Base-by-base conservation (phyloP, 2,329 filamentous ascomycete species). In the Monilinia aucupariae region DNA sequence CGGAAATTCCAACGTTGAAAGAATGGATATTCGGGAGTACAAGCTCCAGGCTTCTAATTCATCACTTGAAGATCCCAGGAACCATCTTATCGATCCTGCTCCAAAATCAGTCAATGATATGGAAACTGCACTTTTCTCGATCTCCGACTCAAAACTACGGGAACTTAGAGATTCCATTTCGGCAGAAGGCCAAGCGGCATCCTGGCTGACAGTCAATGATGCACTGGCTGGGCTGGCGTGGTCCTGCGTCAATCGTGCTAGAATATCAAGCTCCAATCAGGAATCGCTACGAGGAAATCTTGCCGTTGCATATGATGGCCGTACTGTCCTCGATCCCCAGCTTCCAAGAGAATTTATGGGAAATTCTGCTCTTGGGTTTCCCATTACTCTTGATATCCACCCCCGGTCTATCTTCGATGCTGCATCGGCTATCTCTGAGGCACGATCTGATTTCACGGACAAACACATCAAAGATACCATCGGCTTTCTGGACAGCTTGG, bases 361-460 rank as follows among this genome's bases (percentile, higher is more conserved):
- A 17, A 61, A 61, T 47, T 39, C 37, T 13, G 20, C 58, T 10
- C 20, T 51, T 2, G 48, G 22, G 4, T 60, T 53, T 22, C 58
- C 58, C 10, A 34, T 60, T 13, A 60, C 58, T 32, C 48, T 60
- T 39, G 48, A 60, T 53, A 60, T 60, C 17, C 58, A 60, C 22
- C 58, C 45, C 1, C n/a, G 2, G 9, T 60, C 37, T 22, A 15
- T 53, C 4, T 53, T 41, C 43, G 58, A 53, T 25, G 48, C 48
- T 10, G 58, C 48, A 25, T 22, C 45, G 52, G 37, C 45, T 22
- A 60, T 60, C 17, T 60, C 58, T 13, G 27, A 60, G 27, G 37
- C 48, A 25, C 58, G 58, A 32, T 30, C 8, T 17, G 48, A 51
- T 13, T 60, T 60, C 15, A 51, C 25, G 17, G 48, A 60, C 43